phyloP scores from a whole-genome alignment of 805 yeast genomes.

The Candida easanensis region DNA sequence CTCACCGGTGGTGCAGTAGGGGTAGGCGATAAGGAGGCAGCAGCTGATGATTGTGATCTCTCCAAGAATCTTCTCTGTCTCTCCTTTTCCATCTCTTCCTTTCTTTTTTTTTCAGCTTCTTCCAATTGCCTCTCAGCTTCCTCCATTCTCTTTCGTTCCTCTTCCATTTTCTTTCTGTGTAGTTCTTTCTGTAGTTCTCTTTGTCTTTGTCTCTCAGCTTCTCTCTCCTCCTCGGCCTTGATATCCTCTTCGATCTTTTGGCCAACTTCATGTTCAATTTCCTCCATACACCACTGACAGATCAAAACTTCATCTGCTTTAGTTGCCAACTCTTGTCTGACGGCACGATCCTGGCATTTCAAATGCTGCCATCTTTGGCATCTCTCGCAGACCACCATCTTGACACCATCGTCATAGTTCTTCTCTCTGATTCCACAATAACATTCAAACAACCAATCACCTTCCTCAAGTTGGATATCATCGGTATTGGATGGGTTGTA shows the following conservation, averaged over 20 bases:
- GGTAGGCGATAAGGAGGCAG: neutral
- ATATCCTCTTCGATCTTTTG: slow-evolving; percentile 23
- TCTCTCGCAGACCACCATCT: slow-evolving; percentile 33
- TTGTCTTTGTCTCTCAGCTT: slow-evolving; percentile 23
- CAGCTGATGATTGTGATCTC: slow-evolving; percentile 5
- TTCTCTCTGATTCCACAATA: slow-evolving; percentile 33
- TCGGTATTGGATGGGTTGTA: slow-evolving; percentile 18
- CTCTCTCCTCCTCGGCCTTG: slow-evolving; percentile 18
- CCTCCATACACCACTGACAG: slow-evolving; percentile 29
- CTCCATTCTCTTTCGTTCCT: slow-evolving; percentile 16
- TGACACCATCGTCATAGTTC: slow-evolving; percentile 36
- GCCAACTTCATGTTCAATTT: slow-evolving; percentile 22
- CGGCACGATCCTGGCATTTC: slow-evolving; percentile 32
- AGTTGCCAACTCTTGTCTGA: slow-evolving; percentile 27
- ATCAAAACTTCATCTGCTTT: slow-evolving; percentile 27
- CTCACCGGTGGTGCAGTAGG: neutral
- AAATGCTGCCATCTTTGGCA: slow-evolving; percentile 38
- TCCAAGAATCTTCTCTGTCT: slow-evolving; percentile 19
- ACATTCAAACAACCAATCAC: slow-evolving; percentile 38
- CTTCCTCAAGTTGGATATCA: slow-evolving; percentile 32
- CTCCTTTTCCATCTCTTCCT: slow-evolving; percentile 26
- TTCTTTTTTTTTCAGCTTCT: slow-evolving; percentile 24
- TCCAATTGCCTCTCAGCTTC: slow-evolving; percentile 21
- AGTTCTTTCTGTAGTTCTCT: slow-evolving; percentile 21
- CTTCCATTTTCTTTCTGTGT: slow-evolving; percentile 18